Conservation (phyloP, 805 yeast species). For the Debaryomyces maramus region DNA sequence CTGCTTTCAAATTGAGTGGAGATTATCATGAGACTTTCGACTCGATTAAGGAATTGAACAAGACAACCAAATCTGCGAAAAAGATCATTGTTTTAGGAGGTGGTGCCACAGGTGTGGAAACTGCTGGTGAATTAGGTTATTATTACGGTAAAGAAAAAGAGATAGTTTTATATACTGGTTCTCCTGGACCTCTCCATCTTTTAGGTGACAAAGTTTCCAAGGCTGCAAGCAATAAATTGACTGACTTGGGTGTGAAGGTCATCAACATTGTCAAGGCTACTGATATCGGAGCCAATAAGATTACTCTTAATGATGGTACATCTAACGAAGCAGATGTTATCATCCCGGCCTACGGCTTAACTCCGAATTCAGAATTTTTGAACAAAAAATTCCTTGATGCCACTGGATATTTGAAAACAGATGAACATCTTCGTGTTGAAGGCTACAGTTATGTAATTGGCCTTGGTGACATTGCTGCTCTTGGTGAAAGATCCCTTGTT, state of each 20-base stretch:
- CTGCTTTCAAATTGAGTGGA: constrained; percentile 27
- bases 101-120: constrained; percentile 41
- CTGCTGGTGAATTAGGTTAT: constrained; percentile 36
- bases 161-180: constrained; percentile 29
- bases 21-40: constrained; percentile 14
- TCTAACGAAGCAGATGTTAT: constrained; percentile 27
- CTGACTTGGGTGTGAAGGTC: constrained; percentile 21
- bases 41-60: constrained; percentile 16
- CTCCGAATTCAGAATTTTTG: constrained; percentile 37
- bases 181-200: constrained; percentile 15
- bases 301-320: constrained; percentile 19
- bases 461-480: constrained; percentile 34
- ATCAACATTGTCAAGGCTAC: constrained; percentile 17
- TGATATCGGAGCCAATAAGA: constrained; percentile 2
- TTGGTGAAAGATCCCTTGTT: constrained; percentile 21
- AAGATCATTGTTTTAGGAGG: constrained; percentile 40
- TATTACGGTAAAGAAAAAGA: constrained; percentile 14
- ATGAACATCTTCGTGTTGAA: constrained; percentile 24
- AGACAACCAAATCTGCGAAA: constrained; percentile 19
- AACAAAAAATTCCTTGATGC: constrained; percentile 21
- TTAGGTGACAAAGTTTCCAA: constrained; percentile 14
- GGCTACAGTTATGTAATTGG: constrained; percentile 29
- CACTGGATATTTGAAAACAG: constrained; percentile 29
- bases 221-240: constrained; percentile 17
- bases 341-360: constrained; percentile 22